Base-by-base conservation (phyloP, 176 grass and related monocot species). In the Hsuehochloa calcarea region DNA sequence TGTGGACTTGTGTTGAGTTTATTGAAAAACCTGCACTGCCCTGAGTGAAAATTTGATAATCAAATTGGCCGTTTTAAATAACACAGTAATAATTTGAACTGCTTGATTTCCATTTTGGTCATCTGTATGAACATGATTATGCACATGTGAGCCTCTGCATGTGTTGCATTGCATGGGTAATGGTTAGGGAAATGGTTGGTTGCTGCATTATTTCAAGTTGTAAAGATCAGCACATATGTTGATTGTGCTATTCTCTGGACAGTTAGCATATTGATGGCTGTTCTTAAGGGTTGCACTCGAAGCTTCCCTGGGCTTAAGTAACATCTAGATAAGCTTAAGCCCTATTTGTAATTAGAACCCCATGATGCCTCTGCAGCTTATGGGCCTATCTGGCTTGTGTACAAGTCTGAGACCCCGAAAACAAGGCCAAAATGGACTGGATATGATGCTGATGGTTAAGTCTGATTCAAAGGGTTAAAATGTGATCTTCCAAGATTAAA, bases 331-430 rank as follows among this genome's bases (percentile, higher is more conserved):
- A 65, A 65, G 25, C 45, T 52, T 52, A 62, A 71, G 46, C 68
- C 40, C 50, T 82, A 38, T 81, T 7, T 74, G 11, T 70, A 29
- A 88, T 78, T 46, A 72, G 16, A 47, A 25, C 44, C 68, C 59
- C 61, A 80, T 54, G 23, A 78, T 64, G 40, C n/a, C 23, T 64
- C 31, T 83, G 56, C 65, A 78, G 45, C 80, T 78, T 83, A 64
- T 54, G 51, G 15, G 51, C 54, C 35, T 70, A 72, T 37, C 77
- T 79, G 29, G 22, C 55, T 50, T 79, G 10, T 85, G 12, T 26
- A 23, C 75, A 83, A 77, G 34, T 41, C 22, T 83, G 46, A 31
- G 46, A 41, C 38, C 60, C 40, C 34, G 59, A 65, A 68, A 75
- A 54, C 51, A 81, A 81, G 39, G 25, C 19, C 1, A 8, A 50